Percentiles rank a stretch among this genome's conserved stretches.
phyloP scores from a whole-genome alignment of 78 protist species.

The Blattamonas nauphoetae region DNA sequence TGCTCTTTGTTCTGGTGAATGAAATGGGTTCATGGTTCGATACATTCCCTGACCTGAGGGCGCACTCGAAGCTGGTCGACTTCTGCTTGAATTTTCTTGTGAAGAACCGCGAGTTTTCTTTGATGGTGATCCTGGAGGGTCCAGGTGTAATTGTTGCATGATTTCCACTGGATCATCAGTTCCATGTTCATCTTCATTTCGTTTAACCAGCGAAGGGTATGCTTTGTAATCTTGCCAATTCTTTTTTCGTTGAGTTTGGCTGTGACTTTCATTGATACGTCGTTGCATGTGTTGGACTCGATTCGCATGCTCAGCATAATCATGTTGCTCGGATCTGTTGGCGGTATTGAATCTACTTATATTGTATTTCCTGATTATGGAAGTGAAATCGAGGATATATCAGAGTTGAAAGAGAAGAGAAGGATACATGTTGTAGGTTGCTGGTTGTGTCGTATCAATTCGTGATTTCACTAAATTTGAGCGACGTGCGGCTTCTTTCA shows the following conservation, averaged over 20 bases:
- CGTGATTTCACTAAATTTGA: background rate
- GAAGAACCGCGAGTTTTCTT: background rate
- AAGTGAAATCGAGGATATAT: background rate
- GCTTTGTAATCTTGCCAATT: background rate
- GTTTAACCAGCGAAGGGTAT: background rate
- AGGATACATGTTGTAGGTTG: background rate
- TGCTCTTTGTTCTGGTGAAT: background rate
- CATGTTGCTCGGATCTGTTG: background rate
- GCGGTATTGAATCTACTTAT: background rate
- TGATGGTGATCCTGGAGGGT: background rate
- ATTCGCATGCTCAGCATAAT: background rate
- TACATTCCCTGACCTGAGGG: background rate
- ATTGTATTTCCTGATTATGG: background rate
- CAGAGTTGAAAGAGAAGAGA: background rate
- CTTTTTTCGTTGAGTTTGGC: background rate
- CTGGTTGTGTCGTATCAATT: background rate
- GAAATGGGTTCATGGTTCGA: background rate
- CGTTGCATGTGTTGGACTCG: constrained; percentile 3
- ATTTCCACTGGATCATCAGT: background rate
- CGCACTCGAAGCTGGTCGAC: background rate
- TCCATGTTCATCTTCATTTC: background rate
- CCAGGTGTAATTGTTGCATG: background rate
- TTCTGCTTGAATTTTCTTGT: background rate
- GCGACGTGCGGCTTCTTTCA: background rate
- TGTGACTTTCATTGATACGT: background rate